Conservation (phyloP, 1,284 basidiomycete genomes). For the Malassezia furfur region DNA sequence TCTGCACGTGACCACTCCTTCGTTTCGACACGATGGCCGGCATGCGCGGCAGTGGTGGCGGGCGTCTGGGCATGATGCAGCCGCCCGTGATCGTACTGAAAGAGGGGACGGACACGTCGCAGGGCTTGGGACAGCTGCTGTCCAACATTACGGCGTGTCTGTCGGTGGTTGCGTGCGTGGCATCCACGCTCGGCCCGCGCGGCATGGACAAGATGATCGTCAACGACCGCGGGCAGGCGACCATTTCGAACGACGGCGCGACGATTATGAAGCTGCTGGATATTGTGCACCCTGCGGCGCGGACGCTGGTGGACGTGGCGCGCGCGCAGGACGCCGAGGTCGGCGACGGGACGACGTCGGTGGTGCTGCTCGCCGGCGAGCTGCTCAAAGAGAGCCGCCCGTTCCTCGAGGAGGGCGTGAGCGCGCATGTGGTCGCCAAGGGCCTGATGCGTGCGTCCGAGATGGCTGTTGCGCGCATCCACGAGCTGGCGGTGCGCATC, state of each 20-base stretch:
- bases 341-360: slow-evolving; percentile 93
- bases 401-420: slow-evolving; percentile 94
- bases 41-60: slow-evolving; percentile 10
- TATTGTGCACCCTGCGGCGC: slow-evolving; percentile 92
- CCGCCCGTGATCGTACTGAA: slow-evolving; percentile 42
- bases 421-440: slow-evolving; percentile 94
- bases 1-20: slow-evolving; percentile 1
- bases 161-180: slow-evolving; percentile 48
- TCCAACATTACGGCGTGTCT: slow-evolving; percentile 67
- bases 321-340: slow-evolving; percentile 97
- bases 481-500: slow-evolving; percentile 78
- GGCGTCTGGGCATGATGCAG: slow-evolving; percentile 33
- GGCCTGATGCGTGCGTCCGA: slow-evolving; percentile 81
- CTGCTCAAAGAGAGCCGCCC: slow-evolving; percentile 82
- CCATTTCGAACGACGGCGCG: slow-evolving; percentile 94
- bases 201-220: slow-evolving; percentile 92
- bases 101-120: slow-evolving; percentile 89
- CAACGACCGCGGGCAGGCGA: slow-evolving; percentile 68
- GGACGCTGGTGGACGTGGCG: slow-evolving; percentile 92
- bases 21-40: slow-evolving; percentile 13
- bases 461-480: slow-evolving; percentile 74
- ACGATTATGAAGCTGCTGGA: slow-evolving; percentile 94
- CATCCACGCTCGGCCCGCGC: slow-evolving; percentile 90
- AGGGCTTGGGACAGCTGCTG: slow-evolving; percentile 83
- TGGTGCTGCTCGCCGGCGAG: slow-evolving; percentile 86